Percentiles rank a stretch among this genome's conserved stretches.
Evolutionary conservation across 352 stramenopile genomes (phyloP).

Genomic region (Phytophthora constricta): DNA sequence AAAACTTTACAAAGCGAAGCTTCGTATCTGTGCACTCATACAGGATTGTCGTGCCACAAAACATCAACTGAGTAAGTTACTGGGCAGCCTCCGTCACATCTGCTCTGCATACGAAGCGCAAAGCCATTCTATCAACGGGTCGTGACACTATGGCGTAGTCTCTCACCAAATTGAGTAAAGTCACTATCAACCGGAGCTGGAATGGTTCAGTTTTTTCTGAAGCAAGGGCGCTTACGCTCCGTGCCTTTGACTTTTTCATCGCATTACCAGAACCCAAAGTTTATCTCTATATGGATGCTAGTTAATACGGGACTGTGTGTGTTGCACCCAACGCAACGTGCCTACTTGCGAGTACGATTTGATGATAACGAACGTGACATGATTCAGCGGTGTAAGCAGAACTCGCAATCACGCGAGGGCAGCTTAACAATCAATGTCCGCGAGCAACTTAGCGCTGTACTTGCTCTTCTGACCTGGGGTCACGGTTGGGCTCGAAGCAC

Average conservation of each 20-base stretch:
- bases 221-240: neutral
- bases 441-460: conserved; percentile 1
- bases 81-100: neutral
- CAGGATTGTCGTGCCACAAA: neutral
- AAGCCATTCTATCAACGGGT: neutral
- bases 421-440: neutral
- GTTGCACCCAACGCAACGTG: neutral
- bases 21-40: neutral
- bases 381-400: neutral
- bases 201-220: neutral
- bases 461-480: conserved; percentile 6
- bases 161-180: neutral
- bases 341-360: neutral
- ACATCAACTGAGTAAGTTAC: neutral
- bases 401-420: neutral
- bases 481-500: neutral
- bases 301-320: neutral
- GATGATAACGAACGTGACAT: neutral
- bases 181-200: no score
- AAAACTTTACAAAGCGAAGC: neutral
- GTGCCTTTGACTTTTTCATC: neutral
- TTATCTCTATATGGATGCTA: neutral
- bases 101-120: neutral
- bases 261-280: neutral
- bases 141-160: neutral